Evolutionary conservation across 495 filamentous ascomycete species (phyloP).

Genomic region (Bryoglossum gracile): DNA sequence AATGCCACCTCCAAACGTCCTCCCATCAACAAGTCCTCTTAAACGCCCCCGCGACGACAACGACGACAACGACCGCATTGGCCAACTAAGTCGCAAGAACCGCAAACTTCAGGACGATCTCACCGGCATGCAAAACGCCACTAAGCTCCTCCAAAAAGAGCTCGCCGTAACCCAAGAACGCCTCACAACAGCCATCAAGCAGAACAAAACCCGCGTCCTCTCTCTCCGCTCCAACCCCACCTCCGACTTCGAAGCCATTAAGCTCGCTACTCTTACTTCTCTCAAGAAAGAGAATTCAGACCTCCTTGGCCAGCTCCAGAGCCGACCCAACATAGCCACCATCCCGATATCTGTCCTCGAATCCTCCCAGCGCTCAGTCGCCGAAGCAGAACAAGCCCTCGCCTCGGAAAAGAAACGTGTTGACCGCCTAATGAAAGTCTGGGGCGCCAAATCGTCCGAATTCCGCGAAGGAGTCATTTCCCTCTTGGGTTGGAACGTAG

Average conservation of each 20-base stretch:
- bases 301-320: slow-evolving; percentile 67
- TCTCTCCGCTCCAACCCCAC: slow-evolving; percentile 88
- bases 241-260: slow-evolving; percentile 70
- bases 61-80: slow-evolving; percentile 67
- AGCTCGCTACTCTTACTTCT: slow-evolving; percentile 64
- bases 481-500: slow-evolving; percentile 84
- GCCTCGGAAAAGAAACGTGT: slow-evolving; percentile 79
- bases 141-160: slow-evolving; percentile 63
- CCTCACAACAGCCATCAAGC: slow-evolving; percentile 60
- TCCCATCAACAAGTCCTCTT: slow-evolving; percentile 31
- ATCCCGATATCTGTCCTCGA: slow-evolving; percentile 74
- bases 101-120: slow-evolving; percentile 76
- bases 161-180: slow-evolving; percentile 64
- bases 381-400: slow-evolving; percentile 62
- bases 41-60: slow-evolving; percentile 50
- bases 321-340: slow-evolving; percentile 34
- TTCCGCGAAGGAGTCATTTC: slow-evolving; percentile 89
- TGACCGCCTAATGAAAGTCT: slow-evolving; percentile 81
- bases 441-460: slow-evolving; percentile 77
- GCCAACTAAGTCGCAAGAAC: slow-evolving; percentile 77
- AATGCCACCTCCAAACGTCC: slow-evolving; percentile 13
- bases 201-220: slow-evolving; percentile 76
- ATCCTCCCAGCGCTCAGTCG: slow-evolving; percentile 62
- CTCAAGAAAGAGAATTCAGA: slow-evolving; percentile 80
- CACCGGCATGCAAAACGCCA: slow-evolving; percentile 56